These are phyloP conservation scores for Plasmodium ovale DNA, from an alignment of 169 alveolate genomes.

Conservation along the genomic window DNA sequence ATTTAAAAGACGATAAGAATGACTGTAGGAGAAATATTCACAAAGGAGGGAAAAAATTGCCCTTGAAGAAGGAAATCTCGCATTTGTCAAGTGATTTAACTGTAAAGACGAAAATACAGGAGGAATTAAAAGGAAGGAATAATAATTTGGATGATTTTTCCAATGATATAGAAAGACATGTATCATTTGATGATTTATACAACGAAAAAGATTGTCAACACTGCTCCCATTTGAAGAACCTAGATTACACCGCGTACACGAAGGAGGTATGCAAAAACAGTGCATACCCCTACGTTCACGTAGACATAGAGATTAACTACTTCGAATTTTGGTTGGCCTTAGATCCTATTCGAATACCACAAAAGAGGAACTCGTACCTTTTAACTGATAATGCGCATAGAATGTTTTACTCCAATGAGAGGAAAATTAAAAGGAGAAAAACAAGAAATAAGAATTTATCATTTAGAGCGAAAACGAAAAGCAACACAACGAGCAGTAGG, in stretches of 20 bases:
- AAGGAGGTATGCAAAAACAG: constrained; percentile 57
- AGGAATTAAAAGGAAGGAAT: neutral
- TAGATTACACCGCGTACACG: constrained; percentile 65
- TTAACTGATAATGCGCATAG: neutral
- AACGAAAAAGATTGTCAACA: constrained; percentile 1
- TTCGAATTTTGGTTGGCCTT: constrained; percentile 67
- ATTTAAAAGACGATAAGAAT: constrained; percentile 1
- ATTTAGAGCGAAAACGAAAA: neutral
- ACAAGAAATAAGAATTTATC: neutral
- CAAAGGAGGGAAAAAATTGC: neutral
- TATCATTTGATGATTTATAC: constrained; percentile 1
- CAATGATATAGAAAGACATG: neutral
- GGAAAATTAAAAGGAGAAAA: constrained; percentile 5
- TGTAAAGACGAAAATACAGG: neutral
- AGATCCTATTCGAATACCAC: constrained; percentile 74
- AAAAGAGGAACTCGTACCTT: constrained; percentile 12
- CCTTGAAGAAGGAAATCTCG: neutral
- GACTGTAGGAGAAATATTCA: neutral
- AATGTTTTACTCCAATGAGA: neutral
- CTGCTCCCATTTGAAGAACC: constrained; percentile 34
- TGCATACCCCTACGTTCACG: constrained; percentile 50
- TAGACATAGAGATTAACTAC: constrained; percentile 72
- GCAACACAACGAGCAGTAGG: neutral
- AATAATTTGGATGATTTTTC: neutral
- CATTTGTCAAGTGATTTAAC: neutral